Conservation (phyloP, 2,329 filamentous ascomycete genomes). For the Pseudogymnoascus sp. region DNA sequence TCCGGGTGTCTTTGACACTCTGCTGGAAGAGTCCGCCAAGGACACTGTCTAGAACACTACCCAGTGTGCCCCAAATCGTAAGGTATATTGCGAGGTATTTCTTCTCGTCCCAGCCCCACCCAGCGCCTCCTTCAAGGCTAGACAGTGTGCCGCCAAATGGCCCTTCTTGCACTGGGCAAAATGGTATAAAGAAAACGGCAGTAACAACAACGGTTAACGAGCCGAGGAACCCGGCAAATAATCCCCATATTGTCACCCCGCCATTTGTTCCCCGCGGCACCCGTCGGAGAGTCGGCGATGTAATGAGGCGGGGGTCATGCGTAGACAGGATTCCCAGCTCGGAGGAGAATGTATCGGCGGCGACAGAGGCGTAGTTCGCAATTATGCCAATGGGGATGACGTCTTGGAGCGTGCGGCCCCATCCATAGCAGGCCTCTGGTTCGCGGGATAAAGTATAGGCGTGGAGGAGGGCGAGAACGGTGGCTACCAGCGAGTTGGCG, state of each 20-base stretch:
- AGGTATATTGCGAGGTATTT: conserved; percentile 43
- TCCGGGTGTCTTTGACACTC: conserved; percentile 74
- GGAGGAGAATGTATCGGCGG: conserved; percentile 89
- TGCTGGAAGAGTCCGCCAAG: conserved; percentile 79
- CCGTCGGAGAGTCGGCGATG: conserved; percentile 62
- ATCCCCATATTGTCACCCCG: conserved; percentile 69
- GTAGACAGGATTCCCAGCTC: conserved; percentile 87
- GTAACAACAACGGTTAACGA: conserved; percentile 62
- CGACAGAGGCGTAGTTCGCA: conserved; percentile 82
- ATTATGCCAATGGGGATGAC: conserved; percentile 47
- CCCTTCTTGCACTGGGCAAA: conserved; percentile 39
- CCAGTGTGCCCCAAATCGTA: conserved; percentile 65
- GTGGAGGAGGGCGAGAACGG: conserved; percentile 52
- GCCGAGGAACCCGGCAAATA: conserved; percentile 66
- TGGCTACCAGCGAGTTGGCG: conserved; percentile 77
- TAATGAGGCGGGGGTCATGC: conserved; percentile 73
- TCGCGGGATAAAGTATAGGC: conserved; percentile 45
- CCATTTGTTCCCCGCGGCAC: conserved; percentile 93
- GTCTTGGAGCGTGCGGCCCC: conserved; percentile 54
- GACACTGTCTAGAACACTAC: conserved; percentile 79
- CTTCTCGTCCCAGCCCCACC: conserved; percentile 49
- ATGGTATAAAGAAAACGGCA: conserved; percentile 56
- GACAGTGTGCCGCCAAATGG: conserved; percentile 12
- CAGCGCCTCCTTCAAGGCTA: conserved; percentile 32
- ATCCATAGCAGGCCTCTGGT: conserved; percentile 41